phyloP scores from a whole-genome alignment of 2,329 filamentous ascomycete genomes.

The Aspergillus sp. region DNA sequence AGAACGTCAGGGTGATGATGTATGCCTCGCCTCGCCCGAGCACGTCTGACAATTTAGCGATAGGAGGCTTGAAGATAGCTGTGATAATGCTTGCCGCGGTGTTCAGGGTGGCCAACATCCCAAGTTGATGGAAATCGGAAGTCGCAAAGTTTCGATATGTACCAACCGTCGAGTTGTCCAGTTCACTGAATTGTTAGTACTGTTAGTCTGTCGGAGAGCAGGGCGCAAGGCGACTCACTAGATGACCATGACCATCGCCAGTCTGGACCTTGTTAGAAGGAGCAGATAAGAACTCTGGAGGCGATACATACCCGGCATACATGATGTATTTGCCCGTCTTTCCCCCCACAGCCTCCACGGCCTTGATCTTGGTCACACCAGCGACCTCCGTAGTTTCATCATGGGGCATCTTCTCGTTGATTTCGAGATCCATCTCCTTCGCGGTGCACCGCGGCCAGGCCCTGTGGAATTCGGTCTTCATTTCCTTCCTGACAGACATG shows the following conservation, averaged over 20 bases:
- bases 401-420: constrained; percentile 4
- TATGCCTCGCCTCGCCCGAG: constrained; percentile 43
- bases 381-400: constrained; percentile 12
- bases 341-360: constrained; percentile 29
- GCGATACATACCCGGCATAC: constrained; percentile 26
- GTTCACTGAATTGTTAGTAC: constrained; percentile 25
- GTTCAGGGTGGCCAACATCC: constrained; percentile 35
- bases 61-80: constrained; percentile 42
- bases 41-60: constrained; percentile 46
- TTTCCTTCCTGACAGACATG: constrained; percentile 4
- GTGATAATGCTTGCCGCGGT: constrained; percentile 41
- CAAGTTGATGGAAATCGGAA: constrained; percentile 40
- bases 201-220: background rate
- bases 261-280: constrained; percentile 17
- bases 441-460: constrained; percentile 5
- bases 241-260: constrained; percentile 32
- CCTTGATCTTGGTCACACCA: constrained; percentile 30
- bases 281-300: background rate
- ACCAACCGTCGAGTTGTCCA: constrained; percentile 39
- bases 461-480: background rate
- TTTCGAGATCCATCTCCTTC: constrained; percentile 10
- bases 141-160: constrained; percentile 45
- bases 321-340: constrained; percentile 31
- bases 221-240: constrained; percentile 22
- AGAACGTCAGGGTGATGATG: constrained; percentile 33